A percentile compares a stretch with the other conserved stretches of the same genome.
phyloP scores from a whole-genome alignment of 2,329 filamentous ascomycete genomes.

The Myriosclerotinia scirpicola region DNA sequence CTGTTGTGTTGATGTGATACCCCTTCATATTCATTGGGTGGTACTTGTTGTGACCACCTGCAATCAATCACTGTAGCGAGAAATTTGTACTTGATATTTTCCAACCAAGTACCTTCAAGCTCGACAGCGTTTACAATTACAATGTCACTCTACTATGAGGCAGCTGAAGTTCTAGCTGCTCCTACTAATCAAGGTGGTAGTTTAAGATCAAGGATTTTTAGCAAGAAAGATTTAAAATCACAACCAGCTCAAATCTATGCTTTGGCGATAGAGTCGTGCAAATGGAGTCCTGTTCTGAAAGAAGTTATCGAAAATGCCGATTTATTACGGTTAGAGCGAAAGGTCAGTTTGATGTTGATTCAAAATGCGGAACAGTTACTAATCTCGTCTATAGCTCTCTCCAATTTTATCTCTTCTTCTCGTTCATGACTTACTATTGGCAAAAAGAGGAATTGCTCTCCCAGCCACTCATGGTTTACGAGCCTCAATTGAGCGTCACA shows the following conservation, averaged over 20 bases:
- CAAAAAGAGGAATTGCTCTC: conserved; percentile 79
- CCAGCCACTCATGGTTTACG: conserved; percentile 77
- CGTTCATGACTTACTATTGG: conserved; percentile 79
- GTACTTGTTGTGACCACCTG: conserved; percentile 4
- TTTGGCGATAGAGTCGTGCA: conserved; percentile 79
- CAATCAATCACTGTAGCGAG: conserved; percentile 14
- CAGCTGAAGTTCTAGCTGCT: conserved; percentile 69
- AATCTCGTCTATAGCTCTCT: conserved; percentile 59
- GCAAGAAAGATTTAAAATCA: conserved; percentile 71
- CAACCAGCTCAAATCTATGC: conserved; percentile 82
- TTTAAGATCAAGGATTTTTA: conserved; percentile 82
- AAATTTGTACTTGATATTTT: conserved; percentile 21
- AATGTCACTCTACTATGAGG: conserved; percentile 97
- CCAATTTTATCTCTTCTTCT: conserved; percentile 79
- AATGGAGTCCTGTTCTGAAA: conserved; percentile 84
- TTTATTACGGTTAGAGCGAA: conserved; percentile 76
- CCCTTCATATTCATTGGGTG: conserved; percentile 1
- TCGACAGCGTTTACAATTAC: conserved; percentile 10
- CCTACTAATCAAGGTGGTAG: conserved; percentile 71
- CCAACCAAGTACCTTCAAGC: conserved; percentile 1
- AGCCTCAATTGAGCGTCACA: conserved; percentile 75
- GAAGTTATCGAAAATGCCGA: conserved; percentile 84
- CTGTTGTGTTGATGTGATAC: conserved; percentile 4
- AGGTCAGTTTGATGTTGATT: conserved; percentile 54
- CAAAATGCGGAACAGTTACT: conserved; percentile 6